Conservation (phyloP, 2,329 filamentous ascomycete genomes). For the Teratosphaeria pseudoeucalypti region DNA sequence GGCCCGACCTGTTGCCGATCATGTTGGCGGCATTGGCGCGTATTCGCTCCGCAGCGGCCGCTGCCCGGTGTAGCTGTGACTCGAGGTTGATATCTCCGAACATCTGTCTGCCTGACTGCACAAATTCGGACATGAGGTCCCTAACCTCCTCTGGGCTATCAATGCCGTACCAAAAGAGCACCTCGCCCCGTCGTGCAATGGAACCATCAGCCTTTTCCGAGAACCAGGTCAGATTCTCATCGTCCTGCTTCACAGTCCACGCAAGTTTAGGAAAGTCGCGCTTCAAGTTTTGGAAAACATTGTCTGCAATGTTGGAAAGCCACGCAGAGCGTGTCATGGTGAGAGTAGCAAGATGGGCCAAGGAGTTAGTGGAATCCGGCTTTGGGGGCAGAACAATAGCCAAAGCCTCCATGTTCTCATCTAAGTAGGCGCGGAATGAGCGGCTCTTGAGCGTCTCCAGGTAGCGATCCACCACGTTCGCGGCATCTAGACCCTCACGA, state of each 20-base stretch:
- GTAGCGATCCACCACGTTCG: conserved; percentile 77
- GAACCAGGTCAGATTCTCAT: conserved; percentile 97
- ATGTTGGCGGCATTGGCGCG: conserved; percentile 38
- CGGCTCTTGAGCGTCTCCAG: conserved; percentile 65
- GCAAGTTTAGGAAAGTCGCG: conserved; percentile 85
- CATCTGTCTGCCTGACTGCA: conserved; percentile 71
- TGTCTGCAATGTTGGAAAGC: conserved; percentile 90
- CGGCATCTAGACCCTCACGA: conserved; percentile 69
- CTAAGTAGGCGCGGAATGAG: conserved; percentile 86
- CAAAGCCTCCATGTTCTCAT: conserved; percentile 86
- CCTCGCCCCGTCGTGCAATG: conserved; percentile 65
- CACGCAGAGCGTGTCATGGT: conserved; percentile 91
- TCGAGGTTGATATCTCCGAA: conserved; percentile 83
- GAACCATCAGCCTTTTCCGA: conserved; percentile 94
- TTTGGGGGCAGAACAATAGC: conserved; percentile 73
- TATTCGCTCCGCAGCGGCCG: conserved; percentile 55
- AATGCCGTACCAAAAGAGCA: conserved; percentile 93
- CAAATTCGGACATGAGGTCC: conserved; percentile 75
- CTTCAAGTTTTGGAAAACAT: conserved; percentile 86
- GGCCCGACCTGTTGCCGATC: conserved; percentile 29
- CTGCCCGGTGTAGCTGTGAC: conserved; percentile 69
- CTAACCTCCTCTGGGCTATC: conserved; percentile 72
- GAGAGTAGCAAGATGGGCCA: conserved; percentile 79
- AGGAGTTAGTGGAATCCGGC: conserved; percentile 51
- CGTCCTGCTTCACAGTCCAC: conserved; percentile 93